Percentiles rank a stretch among this genome's conserved stretches.
These are phyloP conservation scores for Harrya chromipes DNA, from an alignment of 768 basidiomycete species.

Conservation along the genomic window DNA sequence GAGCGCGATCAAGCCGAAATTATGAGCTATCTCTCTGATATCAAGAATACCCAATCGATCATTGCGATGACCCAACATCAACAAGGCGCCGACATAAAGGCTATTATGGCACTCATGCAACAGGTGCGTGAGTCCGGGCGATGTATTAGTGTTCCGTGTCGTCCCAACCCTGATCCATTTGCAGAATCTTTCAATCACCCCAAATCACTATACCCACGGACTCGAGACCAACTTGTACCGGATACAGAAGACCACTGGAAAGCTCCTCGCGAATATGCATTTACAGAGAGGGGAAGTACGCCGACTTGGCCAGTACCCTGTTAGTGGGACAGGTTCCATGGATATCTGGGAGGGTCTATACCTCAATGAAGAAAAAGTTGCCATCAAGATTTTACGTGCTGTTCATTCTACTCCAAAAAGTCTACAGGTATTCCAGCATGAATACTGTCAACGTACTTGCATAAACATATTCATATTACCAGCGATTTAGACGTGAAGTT, in stretches of 20 bases:
- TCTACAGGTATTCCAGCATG: slow-evolving; percentile 34
- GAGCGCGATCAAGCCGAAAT: slow-evolving; percentile 44
- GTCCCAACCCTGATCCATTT: slow-evolving; percentile 9
- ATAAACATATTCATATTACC: neutral
- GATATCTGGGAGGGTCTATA: slow-evolving; percentile 57
- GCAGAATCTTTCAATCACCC: slow-evolving; percentile 21
- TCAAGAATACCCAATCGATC: slow-evolving; percentile 40
- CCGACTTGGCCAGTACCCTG: slow-evolving; percentile 46
- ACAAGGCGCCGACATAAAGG: slow-evolving; percentile 34
- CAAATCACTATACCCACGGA: slow-evolving; percentile 35
- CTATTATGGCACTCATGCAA: slow-evolving; percentile 52
- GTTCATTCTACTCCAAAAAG: slow-evolving; percentile 47
- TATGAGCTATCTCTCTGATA: slow-evolving; percentile 41
- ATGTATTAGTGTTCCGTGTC: neutral
- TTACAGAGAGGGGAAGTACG: slow-evolving; percentile 52
- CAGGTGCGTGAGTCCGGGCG: slow-evolving; percentile 28
- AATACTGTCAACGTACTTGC: neutral
- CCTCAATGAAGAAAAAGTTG: slow-evolving; percentile 51
- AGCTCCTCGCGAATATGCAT: slow-evolving; percentile 48
- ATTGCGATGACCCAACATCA: slow-evolving; percentile 33
- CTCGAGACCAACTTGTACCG: slow-evolving; percentile 49
- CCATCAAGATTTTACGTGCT: slow-evolving; percentile 54
- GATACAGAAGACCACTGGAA: slow-evolving; percentile 44
- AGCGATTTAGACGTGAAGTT: slow-evolving; percentile 54
- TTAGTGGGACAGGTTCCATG: slow-evolving; percentile 50